Evolutionary conservation across 225 moss, liverwort and hornwort genomes (phyloP).

Genomic region (Physcomitrium patens): DNA sequence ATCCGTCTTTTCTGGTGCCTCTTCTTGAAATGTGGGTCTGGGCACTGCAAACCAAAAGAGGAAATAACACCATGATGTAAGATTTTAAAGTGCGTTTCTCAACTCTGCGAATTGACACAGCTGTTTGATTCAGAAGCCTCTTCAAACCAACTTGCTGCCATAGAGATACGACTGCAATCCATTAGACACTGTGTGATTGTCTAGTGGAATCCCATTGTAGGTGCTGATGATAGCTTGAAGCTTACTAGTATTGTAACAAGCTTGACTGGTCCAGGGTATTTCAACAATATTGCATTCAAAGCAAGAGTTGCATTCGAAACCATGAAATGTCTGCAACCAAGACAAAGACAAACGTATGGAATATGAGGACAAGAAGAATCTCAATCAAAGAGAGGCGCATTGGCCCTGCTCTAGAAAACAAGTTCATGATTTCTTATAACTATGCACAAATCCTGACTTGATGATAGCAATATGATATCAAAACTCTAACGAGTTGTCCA

Average conservation of each 20-base stretch:
- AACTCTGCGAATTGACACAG: background rate
- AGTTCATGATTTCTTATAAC: background rate
- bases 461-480: background rate
- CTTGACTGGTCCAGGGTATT: conserved; percentile 69
- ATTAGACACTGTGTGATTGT: background rate
- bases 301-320: conserved; percentile 80
- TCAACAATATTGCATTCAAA: conserved; percentile 59
- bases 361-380: background rate
- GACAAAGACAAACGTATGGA: background rate
- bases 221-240: background rate
- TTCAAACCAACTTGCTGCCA: background rate
- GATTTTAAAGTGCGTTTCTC: background rate
- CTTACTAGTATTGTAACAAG: conserved; percentile 71
- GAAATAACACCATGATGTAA: background rate
- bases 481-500: background rate
- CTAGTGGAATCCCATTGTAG: background rate
- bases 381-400: background rate
- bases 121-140: background rate
- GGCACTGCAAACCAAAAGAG: conserved; percentile 49
- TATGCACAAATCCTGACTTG: too few species aligned
- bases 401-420: conserved; percentile 5
- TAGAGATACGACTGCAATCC: background rate
- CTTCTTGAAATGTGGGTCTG: conserved; percentile 89
- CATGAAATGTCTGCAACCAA: conserved; percentile 63
- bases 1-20: conserved; percentile 79